Base-by-base conservation (phyloP, 495 filamentous ascomycete species). In the Aspergillus steynii region DNA sequence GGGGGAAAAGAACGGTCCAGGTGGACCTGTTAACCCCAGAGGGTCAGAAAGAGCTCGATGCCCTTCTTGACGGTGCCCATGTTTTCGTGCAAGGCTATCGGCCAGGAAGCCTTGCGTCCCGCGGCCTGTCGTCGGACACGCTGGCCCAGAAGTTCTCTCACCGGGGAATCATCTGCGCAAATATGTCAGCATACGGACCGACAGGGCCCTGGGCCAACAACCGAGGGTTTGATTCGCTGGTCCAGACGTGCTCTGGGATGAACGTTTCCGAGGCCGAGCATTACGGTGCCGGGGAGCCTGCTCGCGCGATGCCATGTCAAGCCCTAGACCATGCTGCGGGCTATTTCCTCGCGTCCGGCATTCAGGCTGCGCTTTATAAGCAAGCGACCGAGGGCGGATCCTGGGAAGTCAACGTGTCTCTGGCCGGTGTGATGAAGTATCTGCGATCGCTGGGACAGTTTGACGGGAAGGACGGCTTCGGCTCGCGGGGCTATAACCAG, bases 311-410 rank as follows among this genome's bases (percentile, higher is more conserved):
- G 73, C 75, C 67, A 15, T 72, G 67, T 51, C 67, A 72, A 52
- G 67, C 63, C 4, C 85, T 84, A 15, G 88, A 90, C 68, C 88
- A 90, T 68, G 83, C 85, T 10, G 86, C 86, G 4, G 87, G 76
- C 2, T 79, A 77, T 59, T 78, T 86, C 59, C 85, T 85, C 9
- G 78, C 80, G 8, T 71, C 83, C 37, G 81, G 82, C 25, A 81
- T 84, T 9, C 74, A 86, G 61, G 71, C 77, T 5, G 85, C 82
- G 9, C 69, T 88, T 25, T 82, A 77, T 53, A 75, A 76, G 29
- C 80, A 84, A 37, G 82, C 82, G 2, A 83, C 73, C 5, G 64
- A 80, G 53, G 84, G 85, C 12, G 85, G 84, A 3, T 82, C 80
- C 9, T 87, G 83, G 81, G 68, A 82, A 58, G 84, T 84, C 47